Evolutionary conservation across 306 rosid genomes (phyloP).

Genomic region (Vicia faba): DNA sequence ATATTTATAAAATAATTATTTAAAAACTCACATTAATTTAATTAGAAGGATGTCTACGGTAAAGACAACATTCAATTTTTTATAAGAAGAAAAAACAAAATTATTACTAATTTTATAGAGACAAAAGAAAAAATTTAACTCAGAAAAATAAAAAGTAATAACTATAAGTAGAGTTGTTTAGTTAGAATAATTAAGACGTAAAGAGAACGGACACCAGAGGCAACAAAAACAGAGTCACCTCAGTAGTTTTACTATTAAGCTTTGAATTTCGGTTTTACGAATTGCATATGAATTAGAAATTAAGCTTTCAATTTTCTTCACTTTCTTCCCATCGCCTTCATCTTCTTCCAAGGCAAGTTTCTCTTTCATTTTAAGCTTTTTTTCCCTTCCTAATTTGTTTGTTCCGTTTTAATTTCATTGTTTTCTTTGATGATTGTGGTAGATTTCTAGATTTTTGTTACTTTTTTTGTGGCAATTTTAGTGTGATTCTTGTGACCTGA

Average conservation of each 20-base stretch:
- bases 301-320: constrained; percentile 21
- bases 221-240: constrained; percentile 40
- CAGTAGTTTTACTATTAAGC: constrained; percentile 35
- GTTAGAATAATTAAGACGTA: neutral
- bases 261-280: constrained; percentile 34
- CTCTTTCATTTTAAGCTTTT: constrained; percentile 21
- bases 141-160: no score
- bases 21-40: no score
- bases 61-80: no score
- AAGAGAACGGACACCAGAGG: neutral
- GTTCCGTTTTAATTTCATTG: no score
- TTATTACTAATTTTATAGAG: no score
- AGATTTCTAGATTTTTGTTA: constrained; percentile 25
- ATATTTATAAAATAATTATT: no score
- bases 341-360: constrained; percentile 41
- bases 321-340: constrained; percentile 36
- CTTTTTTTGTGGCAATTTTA: neutral
- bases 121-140: no score
- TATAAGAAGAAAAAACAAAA: no score
- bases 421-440: neutral
- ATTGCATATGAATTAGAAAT: constrained; percentile 16
- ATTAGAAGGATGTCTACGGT: no score
- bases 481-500: constrained; percentile 16
- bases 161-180: no score
- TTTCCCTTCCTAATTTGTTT: neutral